Conservation (phyloP, 2,329 filamentous ascomycete species). For the Colletotrichum orbiculare region DNA sequence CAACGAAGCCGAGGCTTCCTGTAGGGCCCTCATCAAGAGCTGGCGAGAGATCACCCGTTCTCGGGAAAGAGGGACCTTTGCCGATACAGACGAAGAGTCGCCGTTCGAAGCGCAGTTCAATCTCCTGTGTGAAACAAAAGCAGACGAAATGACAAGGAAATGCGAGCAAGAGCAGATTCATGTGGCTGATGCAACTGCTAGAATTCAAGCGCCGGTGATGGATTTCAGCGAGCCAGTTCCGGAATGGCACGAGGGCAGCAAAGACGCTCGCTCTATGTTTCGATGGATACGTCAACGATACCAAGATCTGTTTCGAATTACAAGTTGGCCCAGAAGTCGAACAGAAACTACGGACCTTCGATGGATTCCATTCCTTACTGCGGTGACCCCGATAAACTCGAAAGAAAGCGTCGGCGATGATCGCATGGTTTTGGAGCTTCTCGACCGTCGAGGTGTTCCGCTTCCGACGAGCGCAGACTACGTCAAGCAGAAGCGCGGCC, state of each 20-base stretch:
- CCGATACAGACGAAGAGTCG: not conserved
- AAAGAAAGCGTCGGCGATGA: slow-evolving; percentile 17
- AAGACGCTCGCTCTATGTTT: slow-evolving; percentile 41
- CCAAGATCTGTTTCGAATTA: slow-evolving; percentile 24
- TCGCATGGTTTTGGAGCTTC: not conserved
- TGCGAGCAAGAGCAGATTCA: slow-evolving; percentile 45
- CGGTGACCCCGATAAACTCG: not conserved
- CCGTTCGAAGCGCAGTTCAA: slow-evolving; percentile 42
- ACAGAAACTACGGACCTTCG: not conserved
- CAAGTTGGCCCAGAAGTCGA: slow-evolving; percentile 35
- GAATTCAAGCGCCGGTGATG: slow-evolving; percentile 44
- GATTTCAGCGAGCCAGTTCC: slow-evolving; percentile 41
- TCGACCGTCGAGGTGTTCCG: not conserved
- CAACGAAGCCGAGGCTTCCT: too few species aligned
- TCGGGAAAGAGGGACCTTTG: too few species aligned
- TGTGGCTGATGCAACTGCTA: slow-evolving; percentile 40
- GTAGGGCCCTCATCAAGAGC: too few species aligned
- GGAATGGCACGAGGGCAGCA: slow-evolving; percentile 39
- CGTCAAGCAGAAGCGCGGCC: not conserved
- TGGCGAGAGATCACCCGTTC: too few species aligned
- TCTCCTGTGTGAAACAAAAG: slow-evolving; percentile 37
- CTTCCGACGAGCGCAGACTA: slow-evolving; percentile 12
- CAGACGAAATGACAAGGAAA: slow-evolving; percentile 26
- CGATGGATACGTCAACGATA: slow-evolving; percentile 14
- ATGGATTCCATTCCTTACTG: slow-evolving; percentile 21